Percentiles rank a stretch among this genome's conserved stretches.
phyloP scores from a whole-genome alignment of 2,329 filamentous ascomycete genomes.

The Aspergillaceae sp. region DNA sequence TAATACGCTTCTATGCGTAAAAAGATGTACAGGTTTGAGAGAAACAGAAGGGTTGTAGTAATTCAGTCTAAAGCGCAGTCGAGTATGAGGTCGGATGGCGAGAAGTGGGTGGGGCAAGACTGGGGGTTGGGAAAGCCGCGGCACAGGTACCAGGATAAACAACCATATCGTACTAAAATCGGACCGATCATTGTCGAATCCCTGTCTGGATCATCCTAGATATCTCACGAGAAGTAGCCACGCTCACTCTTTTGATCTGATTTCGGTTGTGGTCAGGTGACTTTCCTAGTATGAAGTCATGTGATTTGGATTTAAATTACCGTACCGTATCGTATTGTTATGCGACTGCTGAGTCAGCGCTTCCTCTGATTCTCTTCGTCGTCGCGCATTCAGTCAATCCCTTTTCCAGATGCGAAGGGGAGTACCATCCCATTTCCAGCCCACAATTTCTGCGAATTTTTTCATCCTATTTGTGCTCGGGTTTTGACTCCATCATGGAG shows the following conservation, averaged over 20 bases:
- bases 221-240: too few species aligned
- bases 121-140: too few species aligned
- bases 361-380: background rate
- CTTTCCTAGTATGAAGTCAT: background rate
- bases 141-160: too few species aligned
- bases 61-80: background rate
- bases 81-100: background rate
- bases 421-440: too few species aligned
- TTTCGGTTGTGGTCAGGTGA: background rate
- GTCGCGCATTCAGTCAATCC: background rate
- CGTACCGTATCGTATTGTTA: background rate
- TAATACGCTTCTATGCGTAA: too few species aligned
- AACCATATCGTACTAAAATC: too few species aligned
- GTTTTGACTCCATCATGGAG: background rate
- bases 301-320: background rate
- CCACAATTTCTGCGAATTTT: too few species aligned
- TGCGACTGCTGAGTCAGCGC: background rate
- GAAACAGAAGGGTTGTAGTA: background rate
- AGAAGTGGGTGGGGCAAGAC: background rate
- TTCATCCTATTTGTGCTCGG: too few species aligned
- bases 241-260: background rate
- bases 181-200: too few species aligned
- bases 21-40: background rate
- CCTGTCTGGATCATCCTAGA: too few species aligned
- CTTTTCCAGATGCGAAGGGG: slow-evolving; percentile 5